Base-by-base conservation (phyloP, 2,329 filamentous ascomycete genomes). In the Fusarium pseudograminearum region DNA sequence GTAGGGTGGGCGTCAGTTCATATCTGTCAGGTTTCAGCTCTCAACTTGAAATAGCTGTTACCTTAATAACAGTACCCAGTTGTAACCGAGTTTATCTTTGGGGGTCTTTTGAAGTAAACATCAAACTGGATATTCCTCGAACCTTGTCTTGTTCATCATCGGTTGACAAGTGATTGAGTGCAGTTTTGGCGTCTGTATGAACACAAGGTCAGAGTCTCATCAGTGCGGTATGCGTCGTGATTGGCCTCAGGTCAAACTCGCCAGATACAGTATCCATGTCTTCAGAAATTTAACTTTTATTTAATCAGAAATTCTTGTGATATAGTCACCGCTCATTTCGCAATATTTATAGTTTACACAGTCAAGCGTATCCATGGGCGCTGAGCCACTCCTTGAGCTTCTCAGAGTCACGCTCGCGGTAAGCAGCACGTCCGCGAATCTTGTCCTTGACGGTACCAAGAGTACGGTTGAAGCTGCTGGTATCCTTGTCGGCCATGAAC, bases 401-500 rank as follows among this genome's bases (percentile, higher is more conserved):
- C 54, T 84, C 85, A 59, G 89, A 85, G 78, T 98, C 96, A 58
- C 96, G 87, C 79, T 89, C 84, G 78, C 90, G 90, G 83, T 98
- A 99, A 41, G 89, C 89, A 7, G 93, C 93, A 74, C 94, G 91
- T 14, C 92, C 93, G 42, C 90, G 88, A 70, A 98, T 93, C 67
- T 91, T 94, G 78, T 98, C 96, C 78, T 90, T 90, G 67, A 95
- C 91, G 70, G 97, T 93, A 70, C 91, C 90, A 53, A 99, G 82
- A 6, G 93, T 94, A 57, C 96, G 90, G 78, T 97, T 92, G 80
- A 94, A 98, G 50, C 90, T 92, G 74, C 89, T 89, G 20, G 92
- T 95, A 76, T 98, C 93, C 84, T 95, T 97, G 74, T 87, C 87
- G 73, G 87, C 85, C 84, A 98, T 99, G 85, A 99, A 99, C 4